Base-by-base conservation (phyloP, 2,329 filamentous ascomycete species). In the Massarina eburnea region DNA sequence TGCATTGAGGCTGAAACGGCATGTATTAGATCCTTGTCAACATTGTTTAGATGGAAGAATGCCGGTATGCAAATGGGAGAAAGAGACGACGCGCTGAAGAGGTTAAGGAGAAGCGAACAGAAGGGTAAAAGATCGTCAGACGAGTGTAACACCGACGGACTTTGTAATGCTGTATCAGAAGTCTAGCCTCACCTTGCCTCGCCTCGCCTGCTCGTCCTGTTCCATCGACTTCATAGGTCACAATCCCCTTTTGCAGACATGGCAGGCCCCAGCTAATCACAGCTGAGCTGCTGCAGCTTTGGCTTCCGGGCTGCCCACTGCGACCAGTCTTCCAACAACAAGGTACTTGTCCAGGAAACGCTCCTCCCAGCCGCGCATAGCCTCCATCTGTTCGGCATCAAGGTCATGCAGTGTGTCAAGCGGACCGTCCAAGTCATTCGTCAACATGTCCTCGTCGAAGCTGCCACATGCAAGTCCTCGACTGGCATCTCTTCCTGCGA, bases 401-500 rank as follows among this genome's bases (percentile, higher is more conserved):
- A 97, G 71, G 46, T 85, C 89, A 41, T 82, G 78, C 34, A 96
- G 76, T 42, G 79, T 82, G 67, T 96, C 91, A 52, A 96, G 75
- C 35, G 90, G 89, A 0, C 83, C 92, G 46, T 94, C 83, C 44
- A 97, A 74, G 70, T 96, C 88, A 76, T 92, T 84, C 15, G 94
- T 97, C 73, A 97, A 75, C 91, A 97, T 95, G 6, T 91, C 88
- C 76, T 89, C 83, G 67, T 96, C 94, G 70, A 99, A 97, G 74
- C 89, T 95, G 48, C 91, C 89, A 70, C 83, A 89, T 1, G 94
- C 92, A 49, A 99, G 75, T 1, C 94, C 94, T 41, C 92, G 81
- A 54, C 83, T 90, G 17, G 94, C 94, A 72, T 99, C 94, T 30
- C 91, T 79, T 0, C 94, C 94, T 0, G 94, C 94, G 67, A 99